Evolutionary conservation across 2,329 filamentous ascomycete species (phyloP), one percentile per base, ranked within the genome.

Genomic region (Trichocomaceae sp.): DNA sequence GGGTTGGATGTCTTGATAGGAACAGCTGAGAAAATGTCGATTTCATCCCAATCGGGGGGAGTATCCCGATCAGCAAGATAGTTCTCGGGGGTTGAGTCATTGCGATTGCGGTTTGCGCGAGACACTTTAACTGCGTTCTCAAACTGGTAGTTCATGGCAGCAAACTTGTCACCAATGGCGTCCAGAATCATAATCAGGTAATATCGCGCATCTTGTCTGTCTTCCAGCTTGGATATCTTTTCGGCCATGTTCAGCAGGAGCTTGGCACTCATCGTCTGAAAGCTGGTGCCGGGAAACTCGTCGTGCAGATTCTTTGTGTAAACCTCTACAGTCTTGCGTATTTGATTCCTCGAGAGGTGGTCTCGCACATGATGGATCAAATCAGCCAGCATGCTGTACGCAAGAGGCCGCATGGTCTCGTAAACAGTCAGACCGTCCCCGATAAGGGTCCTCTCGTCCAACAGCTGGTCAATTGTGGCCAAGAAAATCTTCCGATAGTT

Each of bases 221-320:
- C 89, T 19, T 87, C 86, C 63, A 99, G 81, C 70, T 92, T 95
- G 1, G 91, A 89, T 66, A 99, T 99, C 69, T 90, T 95, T 65
- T 99, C 95, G 0, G 92, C 93, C 90, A 99, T 95, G 69, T 99
- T 99, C 12, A 99, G 78, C 0, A 99, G 77, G 2, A 99, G 78
- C 71, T 97, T 99, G 0, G 93, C 95, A 64, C 93, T 97, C 93
- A 99, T 99, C 0, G 93, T 99, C 71, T 99, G 95, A 67, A 99
- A 99, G 71, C 92, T 99, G 0, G 95, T 97, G 8, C 95, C 95
- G 0, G 93, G 95, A 59, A 96, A 96, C 60, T 89, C 90, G 69
- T 97, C 93, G 66, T 96, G 90, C 20, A 99, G 77, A 64, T 97
- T 97, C 66, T 87, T 90, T 1, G 95, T 97, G 71, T 99, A 99